A percentile compares a stretch with the other conserved stretches of the same genome.
Conservation (phyloP, 305 asterid species). For the Fraxinus albicans region DNA sequence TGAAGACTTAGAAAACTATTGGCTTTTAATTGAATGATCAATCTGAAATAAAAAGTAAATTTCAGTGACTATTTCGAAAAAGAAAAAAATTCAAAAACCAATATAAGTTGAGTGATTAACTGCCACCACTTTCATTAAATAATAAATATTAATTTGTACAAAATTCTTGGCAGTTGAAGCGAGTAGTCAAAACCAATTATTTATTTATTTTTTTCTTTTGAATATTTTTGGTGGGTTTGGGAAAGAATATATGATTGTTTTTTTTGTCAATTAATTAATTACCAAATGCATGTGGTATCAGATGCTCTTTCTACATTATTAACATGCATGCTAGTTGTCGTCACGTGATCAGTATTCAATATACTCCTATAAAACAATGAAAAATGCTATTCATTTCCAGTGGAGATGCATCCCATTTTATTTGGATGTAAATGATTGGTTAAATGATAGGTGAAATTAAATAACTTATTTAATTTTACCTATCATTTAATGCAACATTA, state of each 20-base stretch:
- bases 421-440: too few species aligned
- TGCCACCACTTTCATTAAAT: background rate
- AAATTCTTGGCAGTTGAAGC: background rate
- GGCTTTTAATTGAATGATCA: background rate
- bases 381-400: too few species aligned
- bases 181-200: background rate
- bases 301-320: constrained; percentile 36
- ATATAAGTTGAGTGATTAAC: background rate
- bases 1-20: background rate
- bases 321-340: constrained; percentile 45
- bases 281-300: constrained; percentile 34
- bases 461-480: too few species aligned
- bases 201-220: background rate
- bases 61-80: background rate
- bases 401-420: too few species aligned
- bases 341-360: constrained; percentile 27
- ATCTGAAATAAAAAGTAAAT: too few species aligned
- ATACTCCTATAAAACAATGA: background rate
- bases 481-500: too few species aligned
- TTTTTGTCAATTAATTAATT: constrained; percentile 14
- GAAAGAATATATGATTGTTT: background rate
- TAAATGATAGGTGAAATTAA: too few species aligned
- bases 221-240: background rate
- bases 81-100: background rate
- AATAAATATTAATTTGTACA: background rate